A percentile compares a stretch with the other conserved stretches of the same genome.
These are phyloP conservation scores for Grosmannia serpens DNA, from an alignment of 2,329 filamentous ascomycete species.

Conservation along the genomic window DNA sequence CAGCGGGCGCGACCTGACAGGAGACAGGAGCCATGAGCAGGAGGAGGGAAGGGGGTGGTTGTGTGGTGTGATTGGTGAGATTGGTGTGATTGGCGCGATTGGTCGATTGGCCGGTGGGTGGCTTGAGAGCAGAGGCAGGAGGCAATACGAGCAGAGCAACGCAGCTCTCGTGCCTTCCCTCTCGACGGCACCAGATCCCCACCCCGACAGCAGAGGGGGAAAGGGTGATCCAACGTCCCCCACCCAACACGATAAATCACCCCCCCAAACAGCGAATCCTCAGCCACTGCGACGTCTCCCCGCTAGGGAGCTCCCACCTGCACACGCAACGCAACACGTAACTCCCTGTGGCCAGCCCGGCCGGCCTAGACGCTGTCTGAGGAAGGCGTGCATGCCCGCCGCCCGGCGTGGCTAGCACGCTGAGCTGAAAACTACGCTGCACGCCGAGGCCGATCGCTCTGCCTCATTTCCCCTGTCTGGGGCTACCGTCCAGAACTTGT, in stretches of 20 bases:
- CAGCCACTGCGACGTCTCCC: neutral
- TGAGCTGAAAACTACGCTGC: neutral
- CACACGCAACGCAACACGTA: conserved; percentile 2
- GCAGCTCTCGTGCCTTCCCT: too few species aligned
- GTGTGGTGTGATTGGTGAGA: neutral
- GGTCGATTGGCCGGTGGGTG: too few species aligned
- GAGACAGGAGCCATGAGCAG: too few species aligned
- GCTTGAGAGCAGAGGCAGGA: too few species aligned
- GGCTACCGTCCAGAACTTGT: neutral
- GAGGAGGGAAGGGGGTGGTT: too few species aligned
- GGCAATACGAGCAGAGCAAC: too few species aligned
- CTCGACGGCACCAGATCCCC: too few species aligned
- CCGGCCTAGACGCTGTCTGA: neutral
- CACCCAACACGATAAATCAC: neutral
- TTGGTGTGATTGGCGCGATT: neutral
- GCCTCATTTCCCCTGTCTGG: neutral
- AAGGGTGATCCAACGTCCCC: neutral
- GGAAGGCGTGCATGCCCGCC: neutral
- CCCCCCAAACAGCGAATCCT: neutral
- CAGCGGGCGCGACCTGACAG: too few species aligned
- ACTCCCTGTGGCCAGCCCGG: neutral
- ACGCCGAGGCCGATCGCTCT: neutral
- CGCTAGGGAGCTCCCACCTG: neutral
- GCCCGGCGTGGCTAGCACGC: neutral
- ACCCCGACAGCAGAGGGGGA: neutral